These are phyloP conservation scores for Phyllachora maydis DNA, from an alignment of 2,329 filamentous ascomycete genomes.

Conservation along the genomic window DNA sequence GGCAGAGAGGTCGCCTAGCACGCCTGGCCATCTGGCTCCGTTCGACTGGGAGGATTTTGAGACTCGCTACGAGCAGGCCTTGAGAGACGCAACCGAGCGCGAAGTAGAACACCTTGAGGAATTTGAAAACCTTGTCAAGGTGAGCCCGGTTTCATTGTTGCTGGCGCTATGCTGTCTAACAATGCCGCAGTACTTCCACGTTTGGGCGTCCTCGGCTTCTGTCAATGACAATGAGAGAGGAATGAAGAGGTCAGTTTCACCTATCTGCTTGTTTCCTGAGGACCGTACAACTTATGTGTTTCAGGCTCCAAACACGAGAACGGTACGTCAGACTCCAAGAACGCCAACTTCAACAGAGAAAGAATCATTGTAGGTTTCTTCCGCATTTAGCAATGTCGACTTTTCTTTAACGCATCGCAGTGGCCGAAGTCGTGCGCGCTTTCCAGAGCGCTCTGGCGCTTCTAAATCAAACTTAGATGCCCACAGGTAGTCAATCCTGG, in stretches of 20 bases:
- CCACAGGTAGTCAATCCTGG: too few relatives aligned
- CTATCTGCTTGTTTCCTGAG: too few relatives aligned
- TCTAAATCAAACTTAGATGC: slow-evolving; percentile 19
- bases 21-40: slow-evolving; percentile 25
- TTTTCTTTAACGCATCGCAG: too few relatives aligned
- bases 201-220: slow-evolving; percentile 58
- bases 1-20: slow-evolving; percentile 18
- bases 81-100: slow-evolving; percentile 37
- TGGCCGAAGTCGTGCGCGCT: slow-evolving; percentile 36
- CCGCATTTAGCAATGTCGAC: too few relatives aligned
- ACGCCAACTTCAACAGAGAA: slow-evolving; percentile 50
- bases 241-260: too few relatives aligned
- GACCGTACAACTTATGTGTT: too few relatives aligned
- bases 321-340: slow-evolving; percentile 57
- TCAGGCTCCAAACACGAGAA: slow-evolving; percentile 62
- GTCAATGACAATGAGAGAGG: slow-evolving; percentile 58
- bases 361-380: too few relatives aligned
- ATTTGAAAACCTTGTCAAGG: slow-evolving; percentile 45
- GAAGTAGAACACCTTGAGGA: slow-evolving; percentile 48
- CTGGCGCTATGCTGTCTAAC: slow-evolving; percentile 1
- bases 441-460: slow-evolving; percentile 41
- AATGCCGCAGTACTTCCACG: slow-evolving; percentile 44
- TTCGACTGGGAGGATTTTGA: slow-evolving; percentile 71
- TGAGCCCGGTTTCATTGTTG: slow-evolving; percentile 10
- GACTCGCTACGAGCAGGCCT: slow-evolving; percentile 41